Evolutionary conservation across 768 basidiomycete genomes (phyloP), one percentile per base, ranked within the genome.

Genomic region (Mycena vulgaris): DNA sequence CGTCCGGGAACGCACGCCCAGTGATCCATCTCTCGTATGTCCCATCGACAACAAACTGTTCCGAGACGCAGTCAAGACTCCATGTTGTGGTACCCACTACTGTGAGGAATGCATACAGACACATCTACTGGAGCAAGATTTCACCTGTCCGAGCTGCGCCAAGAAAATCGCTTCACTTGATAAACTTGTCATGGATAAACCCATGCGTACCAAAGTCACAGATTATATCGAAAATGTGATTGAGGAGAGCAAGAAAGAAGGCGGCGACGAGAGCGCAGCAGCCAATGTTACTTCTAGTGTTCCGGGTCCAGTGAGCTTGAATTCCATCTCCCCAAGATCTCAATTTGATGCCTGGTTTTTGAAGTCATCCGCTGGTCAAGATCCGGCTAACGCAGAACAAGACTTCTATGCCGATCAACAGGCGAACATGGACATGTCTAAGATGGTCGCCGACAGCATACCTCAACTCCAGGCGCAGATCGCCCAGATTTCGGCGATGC

Each of bases 41-140:
- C 90, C 95, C 9, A 92, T 98, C 79, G 97, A 97, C 88, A 92
- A 92, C 82, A 95, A 92, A 84, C 90, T 99, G 35, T 91, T 98
- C 80, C 93, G 93, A 75, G 96, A 98, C 77, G 96, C 97, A 52
- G 94, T 97, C 78, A 93, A 94, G 82, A 97, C 95, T 3, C 97
- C 98, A 2, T 98, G 97, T 82, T 99, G 97, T 85, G 90, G 89
- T 74, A 95, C 92, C 47, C 77, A 88, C 16, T 99, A 94, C 82
- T 98, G 97, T 86, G 97, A 99, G 82, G 97, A 99, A 80, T 98
- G 97, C 83, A 94, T 99, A 71, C 94, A 97, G 80, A 96, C 94
- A 48, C 89, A 97, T 81, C 86, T 99, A 58, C 89, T 97, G 72
- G 97, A 99, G 80, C 91, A 95, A 81, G 96, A 98, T 84, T 99